Percentiles rank a stretch among this genome's conserved stretches.
Evolutionary conservation across 2,329 filamentous ascomycete genomes (phyloP).

Genomic region (Exophiala viscosa): DNA sequence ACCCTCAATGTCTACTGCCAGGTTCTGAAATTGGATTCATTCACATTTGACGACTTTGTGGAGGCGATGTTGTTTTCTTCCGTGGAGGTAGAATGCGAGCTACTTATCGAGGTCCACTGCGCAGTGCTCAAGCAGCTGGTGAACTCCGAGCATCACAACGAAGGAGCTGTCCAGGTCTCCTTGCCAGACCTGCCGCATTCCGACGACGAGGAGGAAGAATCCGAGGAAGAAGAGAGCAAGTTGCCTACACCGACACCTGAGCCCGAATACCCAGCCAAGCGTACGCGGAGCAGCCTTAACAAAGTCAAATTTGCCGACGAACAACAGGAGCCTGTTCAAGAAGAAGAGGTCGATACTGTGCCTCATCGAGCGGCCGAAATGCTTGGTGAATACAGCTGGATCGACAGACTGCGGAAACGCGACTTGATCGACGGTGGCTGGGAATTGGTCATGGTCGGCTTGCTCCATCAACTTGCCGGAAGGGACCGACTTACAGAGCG

Average conservation of each 20-base stretch:
- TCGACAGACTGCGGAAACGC: slow-evolving; percentile 75
- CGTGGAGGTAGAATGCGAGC: slow-evolving; percentile 70
- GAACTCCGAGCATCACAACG: slow-evolving; percentile 63
- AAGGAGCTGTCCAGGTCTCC: slow-evolving; percentile 73
- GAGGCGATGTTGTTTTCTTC: slow-evolving; percentile 79
- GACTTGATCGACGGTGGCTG: slow-evolving; percentile 85
- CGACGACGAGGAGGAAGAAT: slow-evolving; percentile 64
- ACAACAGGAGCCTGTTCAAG: slow-evolving; percentile 42
- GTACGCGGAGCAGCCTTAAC: slow-evolving; percentile 80
- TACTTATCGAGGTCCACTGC: slow-evolving; percentile 89
- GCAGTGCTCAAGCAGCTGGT: slow-evolving; percentile 84
- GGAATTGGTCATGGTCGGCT: slow-evolving; percentile 82
- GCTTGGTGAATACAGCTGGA: slow-evolving; percentile 72
- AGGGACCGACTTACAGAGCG: slow-evolving; percentile 63
- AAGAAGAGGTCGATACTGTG: slow-evolving; percentile 38
- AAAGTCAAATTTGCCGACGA: slow-evolving; percentile 68
- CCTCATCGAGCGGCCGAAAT: slow-evolving; percentile 65
- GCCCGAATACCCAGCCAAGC: slow-evolving; percentile 64
- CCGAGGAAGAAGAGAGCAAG: slow-evolving; percentile 55
- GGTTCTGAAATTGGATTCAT: slow-evolving; percentile 89
- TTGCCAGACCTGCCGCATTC: slow-evolving; percentile 72
- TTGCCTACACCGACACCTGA: slow-evolving; percentile 62
- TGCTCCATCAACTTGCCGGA: slow-evolving; percentile 80
- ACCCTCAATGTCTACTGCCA: slow-evolving; percentile 98
- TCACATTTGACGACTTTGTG: slow-evolving; percentile 94